phyloP scores from a whole-genome alignment of 2,329 filamentous ascomycete species.

The Moelleriella libera region DNA sequence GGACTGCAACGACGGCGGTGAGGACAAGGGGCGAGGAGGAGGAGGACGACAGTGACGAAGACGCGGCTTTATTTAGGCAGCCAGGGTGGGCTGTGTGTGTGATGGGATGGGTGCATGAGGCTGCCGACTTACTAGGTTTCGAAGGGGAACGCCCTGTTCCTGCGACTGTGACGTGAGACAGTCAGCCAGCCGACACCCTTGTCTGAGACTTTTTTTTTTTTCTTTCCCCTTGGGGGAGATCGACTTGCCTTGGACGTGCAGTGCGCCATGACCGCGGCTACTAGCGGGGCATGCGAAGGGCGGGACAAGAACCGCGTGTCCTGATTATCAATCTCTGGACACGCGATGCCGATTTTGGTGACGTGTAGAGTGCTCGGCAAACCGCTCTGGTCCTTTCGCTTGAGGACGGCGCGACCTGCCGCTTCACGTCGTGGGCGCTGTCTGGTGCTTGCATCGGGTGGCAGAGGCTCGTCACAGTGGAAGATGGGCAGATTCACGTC shows the following conservation, averaged over 20 bases:
- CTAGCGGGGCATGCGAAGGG: not conserved
- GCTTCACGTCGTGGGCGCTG: too few species aligned
- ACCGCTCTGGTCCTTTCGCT: too few species aligned
- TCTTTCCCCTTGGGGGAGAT: not conserved
- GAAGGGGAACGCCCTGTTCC: constrained; percentile 15
- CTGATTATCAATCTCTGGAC: not conserved
- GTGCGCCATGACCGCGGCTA: not conserved
- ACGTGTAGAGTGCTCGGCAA: too few species aligned
- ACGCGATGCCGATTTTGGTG: not conserved
- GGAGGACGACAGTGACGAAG: constrained; percentile 5
- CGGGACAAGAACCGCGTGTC: not conserved
- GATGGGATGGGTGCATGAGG: constrained; percentile 7
- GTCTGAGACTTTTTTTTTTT: constrained; percentile 5
- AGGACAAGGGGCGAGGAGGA: constrained; percentile 10
- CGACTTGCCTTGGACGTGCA: constrained; percentile 6
- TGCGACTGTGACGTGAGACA: constrained; percentile 6
- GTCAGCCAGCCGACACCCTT: constrained; percentile 9
- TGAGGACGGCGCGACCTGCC: too few species aligned
- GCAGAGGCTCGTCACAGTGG: too few species aligned
- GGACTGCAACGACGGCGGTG: not conserved
- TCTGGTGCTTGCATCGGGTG: too few species aligned
- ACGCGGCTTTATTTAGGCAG: not conserved
- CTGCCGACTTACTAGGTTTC: constrained; percentile 13
- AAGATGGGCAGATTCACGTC: too few species aligned
- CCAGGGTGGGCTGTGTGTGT: constrained; percentile 11